These are phyloP conservation scores for Penicillium desertorum DNA, from an alignment of 495 filamentous ascomycete species.

Conservation along the genomic window DNA sequence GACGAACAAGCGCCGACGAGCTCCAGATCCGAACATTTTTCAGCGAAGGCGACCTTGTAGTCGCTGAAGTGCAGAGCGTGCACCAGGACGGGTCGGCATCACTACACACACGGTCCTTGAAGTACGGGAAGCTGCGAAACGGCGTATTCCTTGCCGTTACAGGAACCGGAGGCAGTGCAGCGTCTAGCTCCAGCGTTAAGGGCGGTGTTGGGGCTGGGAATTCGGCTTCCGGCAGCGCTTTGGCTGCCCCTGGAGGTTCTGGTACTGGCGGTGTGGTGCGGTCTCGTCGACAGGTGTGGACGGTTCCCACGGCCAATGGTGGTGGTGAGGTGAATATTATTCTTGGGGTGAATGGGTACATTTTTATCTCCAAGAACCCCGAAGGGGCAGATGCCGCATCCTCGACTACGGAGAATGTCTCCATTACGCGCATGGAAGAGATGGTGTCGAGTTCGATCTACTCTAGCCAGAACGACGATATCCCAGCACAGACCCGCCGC, in stretches of 20 bases:
- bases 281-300: conserved; percentile 81
- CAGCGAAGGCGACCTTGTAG: conserved; percentile 81
- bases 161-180: conserved; percentile 73
- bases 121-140: conserved; percentile 93
- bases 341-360: conserved; percentile 91
- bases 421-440: conserved; percentile 83
- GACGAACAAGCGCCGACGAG: conserved; percentile 90
- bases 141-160: conserved; percentile 80
- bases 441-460: conserved; percentile 72
- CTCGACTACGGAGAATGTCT: conserved; percentile 49
- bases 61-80: conserved; percentile 87
- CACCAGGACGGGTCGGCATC: conserved; percentile 77
- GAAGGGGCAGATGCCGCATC: conserved; percentile 53
- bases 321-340: conserved; percentile 83
- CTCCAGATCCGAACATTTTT: conserved; percentile 93
- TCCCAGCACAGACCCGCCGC: conserved; percentile 68
- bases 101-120: conserved; percentile 83
- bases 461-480: conserved; percentile 85
- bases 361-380: conserved; percentile 83
- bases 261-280: conserved; percentile 68
- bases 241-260: conserved; percentile 20
- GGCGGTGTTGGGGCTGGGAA: conserved; percentile 30
- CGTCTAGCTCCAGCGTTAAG: conserved; percentile 35
- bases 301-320: conserved; percentile 62
- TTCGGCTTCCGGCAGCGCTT: conserved; percentile 21